phyloP scores from a whole-genome alignment of 768 basidiomycete species.

The Tephrocybe sp. region DNA sequence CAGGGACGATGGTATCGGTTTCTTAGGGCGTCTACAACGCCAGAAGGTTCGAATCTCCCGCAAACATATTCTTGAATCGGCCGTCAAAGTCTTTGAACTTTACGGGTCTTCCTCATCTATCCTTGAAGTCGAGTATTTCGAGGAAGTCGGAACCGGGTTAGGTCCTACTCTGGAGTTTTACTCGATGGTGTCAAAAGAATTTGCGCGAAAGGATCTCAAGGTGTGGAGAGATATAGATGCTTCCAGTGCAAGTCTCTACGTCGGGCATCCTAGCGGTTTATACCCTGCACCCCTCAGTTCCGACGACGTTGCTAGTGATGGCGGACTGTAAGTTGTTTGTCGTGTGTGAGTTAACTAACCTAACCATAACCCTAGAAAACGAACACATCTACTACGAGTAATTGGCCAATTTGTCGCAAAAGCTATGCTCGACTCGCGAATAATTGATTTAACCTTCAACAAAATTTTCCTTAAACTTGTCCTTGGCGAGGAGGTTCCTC shows the following conservation, averaged over 20 bases:
- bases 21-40: constrained; percentile 87
- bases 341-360: background rate
- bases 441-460: constrained; percentile 94
- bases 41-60: constrained; percentile 97
- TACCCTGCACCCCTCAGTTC: constrained; percentile 82
- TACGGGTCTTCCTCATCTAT: constrained; percentile 94
- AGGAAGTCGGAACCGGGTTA: constrained; percentile 96
- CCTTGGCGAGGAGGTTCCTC: constrained; percentile 81
- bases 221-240: constrained; percentile 90
- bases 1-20: constrained; percentile 88
- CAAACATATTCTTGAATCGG: constrained; percentile 92
- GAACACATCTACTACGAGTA: constrained; percentile 81
- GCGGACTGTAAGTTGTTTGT: constrained; percentile 58
- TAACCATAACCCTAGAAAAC: constrained; percentile 51
- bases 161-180: constrained; percentile 99
- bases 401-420: constrained; percentile 97
- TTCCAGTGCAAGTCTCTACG: constrained; percentile 59
- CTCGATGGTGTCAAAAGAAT: constrained; percentile 94
- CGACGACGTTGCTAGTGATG: constrained; percentile 69
- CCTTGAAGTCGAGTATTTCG: constrained; percentile 97
- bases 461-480: constrained; percentile 92
- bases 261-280: constrained; percentile 80
- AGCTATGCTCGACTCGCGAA: constrained; percentile 94
- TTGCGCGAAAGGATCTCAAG: constrained; percentile 82
- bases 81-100: constrained; percentile 93